Base-by-base conservation (phyloP, 2,329 filamentous ascomycete genomes). In the Zelopaecilomyces penicillatus region DNA sequence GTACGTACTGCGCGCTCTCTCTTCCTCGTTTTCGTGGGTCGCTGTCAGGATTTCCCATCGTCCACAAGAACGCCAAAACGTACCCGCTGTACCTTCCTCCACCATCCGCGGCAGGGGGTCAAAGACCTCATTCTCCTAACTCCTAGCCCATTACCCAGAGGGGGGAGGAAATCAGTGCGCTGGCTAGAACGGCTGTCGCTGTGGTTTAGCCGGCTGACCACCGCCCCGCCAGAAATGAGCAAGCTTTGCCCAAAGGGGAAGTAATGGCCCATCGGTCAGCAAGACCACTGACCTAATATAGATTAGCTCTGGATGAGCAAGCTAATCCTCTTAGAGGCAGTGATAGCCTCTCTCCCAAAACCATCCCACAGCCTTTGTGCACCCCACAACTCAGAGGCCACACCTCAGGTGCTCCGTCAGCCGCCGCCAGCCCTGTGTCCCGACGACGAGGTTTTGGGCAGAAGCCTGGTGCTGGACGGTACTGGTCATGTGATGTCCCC, bases 401-500 rank as follows among this genome's bases (percentile, higher is more conserved):
- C 38, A 36, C 29, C 38, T 19, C 31, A 29, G 33, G 11, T 37
- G 28, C 37, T 38, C 36, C 34, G 28, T 30, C 44, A 41, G 40
- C 37, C 37, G 36, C 37, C 29, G 27, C 37, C 37, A 45, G 43
- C 42, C 46, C 43, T 45, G 43, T 31, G 39, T 29, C 37, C 37
- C 43, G 38, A 45, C 38, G 19, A 34, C 27, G 33, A 36, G 30
- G 37, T 43, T 31, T 5, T 47, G 42, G 42, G 19, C 19, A 19
- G 19, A 19, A 19, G 19, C 19, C 19, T 19, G 19, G 19, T 19
- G 19, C 19, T 12, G 19, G 29, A 48, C 46, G 36, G 42, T 41
- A n/a, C 30, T 43, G 35, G 45, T 48, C 46, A 48, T 48, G 46
- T 48, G 46, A 48, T 43, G 43, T 48, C 34, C 46, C 39, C 36